These are phyloP conservation scores for Andrographis paniculata DNA, from an alignment of 305 asterid species.

Conservation along the genomic window DNA sequence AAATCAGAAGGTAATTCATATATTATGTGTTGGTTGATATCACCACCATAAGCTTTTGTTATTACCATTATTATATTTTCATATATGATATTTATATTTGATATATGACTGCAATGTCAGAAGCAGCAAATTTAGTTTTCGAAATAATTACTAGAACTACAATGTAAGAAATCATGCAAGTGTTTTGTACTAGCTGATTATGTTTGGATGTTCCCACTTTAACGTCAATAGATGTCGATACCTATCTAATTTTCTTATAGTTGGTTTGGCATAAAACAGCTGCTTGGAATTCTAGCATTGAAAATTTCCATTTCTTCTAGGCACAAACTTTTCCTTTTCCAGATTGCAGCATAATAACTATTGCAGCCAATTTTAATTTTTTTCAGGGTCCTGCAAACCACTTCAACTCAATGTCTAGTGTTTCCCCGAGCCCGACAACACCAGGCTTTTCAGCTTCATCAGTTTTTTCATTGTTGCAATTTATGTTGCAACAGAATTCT, in stretches of 20 bases:
- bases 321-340: too few relatives aligned
- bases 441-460: constrained; percentile 40
- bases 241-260: not conserved
- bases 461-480: constrained; percentile 65
- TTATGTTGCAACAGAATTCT: constrained; percentile 64
- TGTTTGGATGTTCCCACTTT: too few relatives aligned
- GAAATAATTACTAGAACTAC: too few relatives aligned
- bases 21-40: constrained; percentile 12
- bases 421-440: constrained; percentile 38
- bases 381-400: constrained; percentile 39
- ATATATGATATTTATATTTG: too few relatives aligned
- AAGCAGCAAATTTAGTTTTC: too few relatives aligned
- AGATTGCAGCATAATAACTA: not conserved
- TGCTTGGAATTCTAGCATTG: not conserved
- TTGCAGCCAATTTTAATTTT: constrained; percentile 7
- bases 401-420: constrained; percentile 31
- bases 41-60: not conserved
- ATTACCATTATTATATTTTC: too few relatives aligned
- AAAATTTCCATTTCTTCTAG: not conserved
- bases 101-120: too few relatives aligned
- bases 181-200: too few relatives aligned
- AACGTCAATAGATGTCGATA: too few relatives aligned
- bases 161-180: too few relatives aligned
- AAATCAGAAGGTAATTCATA: constrained; percentile 51
- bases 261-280: not conserved